Evolutionary conservation across 2,329 filamentous ascomycete species (phyloP), one percentile per base, ranked within the genome.

Genomic region (Boeremia exigua): DNA sequence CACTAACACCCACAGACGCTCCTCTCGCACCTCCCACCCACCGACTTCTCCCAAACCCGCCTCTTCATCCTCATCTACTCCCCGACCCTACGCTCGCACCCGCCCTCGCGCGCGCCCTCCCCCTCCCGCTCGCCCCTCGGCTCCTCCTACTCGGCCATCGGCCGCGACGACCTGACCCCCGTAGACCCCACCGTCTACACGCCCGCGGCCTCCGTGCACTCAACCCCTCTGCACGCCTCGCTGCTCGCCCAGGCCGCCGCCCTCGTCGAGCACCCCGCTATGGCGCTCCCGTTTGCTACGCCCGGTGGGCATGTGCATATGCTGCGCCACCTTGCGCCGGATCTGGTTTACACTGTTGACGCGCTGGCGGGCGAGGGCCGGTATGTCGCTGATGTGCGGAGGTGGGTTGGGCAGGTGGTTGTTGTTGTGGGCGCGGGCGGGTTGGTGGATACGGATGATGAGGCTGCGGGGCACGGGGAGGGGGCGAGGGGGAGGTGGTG

Each of bases 21-120:
- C 63, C 83, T 98, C 53, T 96, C 93, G 38, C 90, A 96, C 74
- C 90, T 98, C 45, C 91, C 92, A 33, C 85, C 88, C 60, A 87
- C 88, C 62, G 87, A 96, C 73, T 85, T 88, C 60, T 85, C 86
- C 42, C 86, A 82, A 59, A 86, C 88, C 62, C 90, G 91, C 71
- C 82, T 97, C 23, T 96, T 96, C 69, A 84, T 98, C 54, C 82
- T 98, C 62, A 94, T 98, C 70, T 96, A 96, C 76, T 87, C 91
- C 2, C 94, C 94, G 1, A 83, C 85, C 47, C 79, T 96, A 49
- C 91, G 92, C 76, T 88, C 92, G 48, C 80, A 84, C 57, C 76
- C 74, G 23, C 23, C 10, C 39, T 49, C 52, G 8, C 82, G 60
- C 43, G 25, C n/a, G 44, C 25, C 17, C 2, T 68, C 66, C 3